Percentiles rank a stretch among this genome's conserved stretches.
Conservation (phyloP, 805 yeast genomes). For the Pichia exigua region DNA sequence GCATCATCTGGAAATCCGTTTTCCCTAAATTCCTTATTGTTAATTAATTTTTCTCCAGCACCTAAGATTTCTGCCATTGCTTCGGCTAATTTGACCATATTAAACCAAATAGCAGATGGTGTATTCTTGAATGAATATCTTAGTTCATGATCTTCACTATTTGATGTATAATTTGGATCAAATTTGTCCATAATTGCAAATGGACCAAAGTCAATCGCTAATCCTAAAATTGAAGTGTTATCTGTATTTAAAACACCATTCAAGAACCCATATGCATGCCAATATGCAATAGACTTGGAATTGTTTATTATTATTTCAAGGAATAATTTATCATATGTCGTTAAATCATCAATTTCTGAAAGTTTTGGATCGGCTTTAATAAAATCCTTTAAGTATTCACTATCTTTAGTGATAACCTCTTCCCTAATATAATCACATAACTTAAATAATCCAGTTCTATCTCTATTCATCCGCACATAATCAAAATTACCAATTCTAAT, state of each 20-base stretch:
- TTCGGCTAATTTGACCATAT: conserved; percentile 77
- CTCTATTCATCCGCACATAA: conserved; percentile 65
- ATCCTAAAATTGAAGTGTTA: conserved; percentile 82
- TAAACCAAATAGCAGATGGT: conserved; percentile 91
- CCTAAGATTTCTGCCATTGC: conserved; percentile 76
- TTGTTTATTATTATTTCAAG: conserved; percentile 65
- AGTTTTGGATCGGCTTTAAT: conserved; percentile 26
- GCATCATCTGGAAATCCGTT: conserved; percentile 38
- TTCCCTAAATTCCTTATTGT: conserved; percentile 34
- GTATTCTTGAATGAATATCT: conserved; percentile 79
- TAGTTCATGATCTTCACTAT: conserved; percentile 68
- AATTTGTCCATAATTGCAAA: conserved; percentile 84
- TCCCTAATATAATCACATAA: conserved; percentile 69
- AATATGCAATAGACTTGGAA: conserved; percentile 68
- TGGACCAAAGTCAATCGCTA: conserved; percentile 91
- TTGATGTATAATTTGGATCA: conserved; percentile 77
- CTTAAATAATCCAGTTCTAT: conserved; percentile 49
- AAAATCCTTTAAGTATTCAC: conserved; percentile 15
- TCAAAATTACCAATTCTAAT: conserved; percentile 85
- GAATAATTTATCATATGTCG: conserved; percentile 65
- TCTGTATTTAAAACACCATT: conserved; percentile 95
- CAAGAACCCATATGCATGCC: conserved; percentile 89
- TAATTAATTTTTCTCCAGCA: conserved; percentile 47
- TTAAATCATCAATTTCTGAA: conserved; percentile 29
- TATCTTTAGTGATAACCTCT: conserved; percentile 42